Conservation (phyloP, 2,329 filamentous ascomycete species). For the Fusarium albosuccineum region DNA sequence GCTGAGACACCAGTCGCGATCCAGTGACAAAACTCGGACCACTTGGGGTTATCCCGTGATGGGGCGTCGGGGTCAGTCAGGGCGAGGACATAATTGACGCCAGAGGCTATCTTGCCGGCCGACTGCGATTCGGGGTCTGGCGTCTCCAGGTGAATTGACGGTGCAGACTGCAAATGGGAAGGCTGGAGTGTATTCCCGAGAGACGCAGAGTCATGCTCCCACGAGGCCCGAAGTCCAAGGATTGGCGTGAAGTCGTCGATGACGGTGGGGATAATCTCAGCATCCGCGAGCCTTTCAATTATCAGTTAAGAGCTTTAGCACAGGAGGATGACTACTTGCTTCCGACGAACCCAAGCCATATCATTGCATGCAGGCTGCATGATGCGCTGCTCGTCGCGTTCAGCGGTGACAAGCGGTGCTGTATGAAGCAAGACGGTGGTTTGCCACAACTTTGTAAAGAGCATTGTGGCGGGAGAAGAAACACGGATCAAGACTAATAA, state of each 20-base stretch:
- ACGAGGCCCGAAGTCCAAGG: constrained; percentile 23
- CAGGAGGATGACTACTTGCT: neutral
- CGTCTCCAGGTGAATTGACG: constrained; percentile 4
- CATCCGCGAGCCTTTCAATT: constrained; percentile 1
- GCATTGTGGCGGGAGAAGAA: neutral
- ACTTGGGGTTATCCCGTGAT: constrained; percentile 37
- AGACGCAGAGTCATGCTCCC: constrained; percentile 26
- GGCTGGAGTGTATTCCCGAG: constrained; percentile 37
- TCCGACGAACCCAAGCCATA: constrained; percentile 19
- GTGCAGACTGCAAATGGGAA: constrained; percentile 5
- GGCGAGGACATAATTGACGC: constrained; percentile 21
- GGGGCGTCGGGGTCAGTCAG: constrained; percentile 42
- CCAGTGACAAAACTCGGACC: constrained; percentile 44
- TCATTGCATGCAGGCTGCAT: neutral
- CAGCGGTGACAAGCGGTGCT: neutral
- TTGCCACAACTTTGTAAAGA: neutral
- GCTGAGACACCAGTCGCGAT: constrained; percentile 17
- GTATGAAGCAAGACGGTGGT: neutral
- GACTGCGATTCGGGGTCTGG: neutral
- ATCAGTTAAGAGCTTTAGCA: rapidly evolving
- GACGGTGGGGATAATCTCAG: constrained; percentile 35
- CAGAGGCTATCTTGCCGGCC: neutral
- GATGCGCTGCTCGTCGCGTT: neutral
- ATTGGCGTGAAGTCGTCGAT: constrained; percentile 39
- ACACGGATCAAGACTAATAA: neutral